Percentiles rank a stretch among this genome's conserved stretches.
phyloP scores from a whole-genome alignment of 2,329 filamentous ascomycete genomes.

The Fusarium bactridioides region DNA sequence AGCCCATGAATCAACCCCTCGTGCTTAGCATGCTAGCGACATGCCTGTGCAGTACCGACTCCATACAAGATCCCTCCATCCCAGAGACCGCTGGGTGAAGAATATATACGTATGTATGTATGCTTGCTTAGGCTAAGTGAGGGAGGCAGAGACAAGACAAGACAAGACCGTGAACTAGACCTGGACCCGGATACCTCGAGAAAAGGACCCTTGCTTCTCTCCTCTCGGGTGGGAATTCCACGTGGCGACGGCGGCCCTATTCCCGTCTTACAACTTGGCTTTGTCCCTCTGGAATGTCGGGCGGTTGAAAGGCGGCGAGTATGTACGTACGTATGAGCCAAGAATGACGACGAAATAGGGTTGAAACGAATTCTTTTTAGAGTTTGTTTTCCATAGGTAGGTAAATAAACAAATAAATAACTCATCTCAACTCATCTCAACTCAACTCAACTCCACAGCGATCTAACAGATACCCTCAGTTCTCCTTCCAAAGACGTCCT shows the following conservation, averaged over 20 bases:
- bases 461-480: not conserved
- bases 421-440: no score
- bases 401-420: not conserved
- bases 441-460: not conserved
- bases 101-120: not conserved
- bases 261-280: not conserved
- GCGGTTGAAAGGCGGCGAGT: not conserved
- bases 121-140: not conserved
- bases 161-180: not conserved
- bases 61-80: not conserved
- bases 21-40: slow-evolving; percentile 7
- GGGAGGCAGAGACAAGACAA: not conserved
- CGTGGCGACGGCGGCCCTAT: slow-evolving; percentile 14
- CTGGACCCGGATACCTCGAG: not conserved
- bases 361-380: not conserved
- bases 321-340: not conserved
- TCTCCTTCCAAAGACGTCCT: not conserved
- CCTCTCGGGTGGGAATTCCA: slow-evolving; percentile 3
- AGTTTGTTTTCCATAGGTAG: not conserved
- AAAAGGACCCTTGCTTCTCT: not conserved
- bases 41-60: not conserved
- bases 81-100: not conserved
- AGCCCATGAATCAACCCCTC: slow-evolving; percentile 5
- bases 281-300: slow-evolving; percentile 13
- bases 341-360: not conserved